These are phyloP conservation scores for Paramecium biaurelia DNA, from an alignment of 73 alveolate species.

Conservation along the genomic window DNA sequence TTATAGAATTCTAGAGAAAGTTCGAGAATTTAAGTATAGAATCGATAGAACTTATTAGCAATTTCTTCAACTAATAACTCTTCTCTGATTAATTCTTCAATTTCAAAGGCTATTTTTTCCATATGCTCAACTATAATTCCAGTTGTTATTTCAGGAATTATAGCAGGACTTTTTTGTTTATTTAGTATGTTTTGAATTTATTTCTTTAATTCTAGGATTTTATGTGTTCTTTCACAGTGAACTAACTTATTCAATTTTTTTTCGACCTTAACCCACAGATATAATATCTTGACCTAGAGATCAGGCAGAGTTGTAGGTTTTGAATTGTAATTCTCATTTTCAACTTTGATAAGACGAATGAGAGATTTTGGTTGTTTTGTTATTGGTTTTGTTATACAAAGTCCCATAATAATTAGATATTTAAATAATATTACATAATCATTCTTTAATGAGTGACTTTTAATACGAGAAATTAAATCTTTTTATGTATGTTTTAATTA, in stretches of 20 bases:
- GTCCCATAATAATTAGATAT: conserved; percentile 14
- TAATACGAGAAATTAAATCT: not conserved
- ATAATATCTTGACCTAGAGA: not conserved
- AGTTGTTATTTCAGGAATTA: not conserved
- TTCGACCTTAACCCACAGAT: not conserved
- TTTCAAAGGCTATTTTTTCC: not conserved
- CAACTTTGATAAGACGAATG: conserved; percentile 22
- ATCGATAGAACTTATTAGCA: not conserved
- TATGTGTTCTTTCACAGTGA: not conserved
- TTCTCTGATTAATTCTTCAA: conserved; percentile 2
- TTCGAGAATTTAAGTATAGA: not conserved
- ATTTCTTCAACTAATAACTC: not conserved
- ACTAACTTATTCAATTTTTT: not conserved
- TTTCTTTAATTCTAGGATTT: not conserved
- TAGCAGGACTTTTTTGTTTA: not conserved
- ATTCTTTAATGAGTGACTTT: not conserved
- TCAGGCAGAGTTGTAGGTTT: not conserved
- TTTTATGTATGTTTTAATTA: not conserved
- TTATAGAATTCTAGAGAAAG: not conserved
- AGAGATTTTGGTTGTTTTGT: not conserved
- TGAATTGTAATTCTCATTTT: not conserved
- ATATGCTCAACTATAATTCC: not conserved
- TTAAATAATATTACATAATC: not conserved
- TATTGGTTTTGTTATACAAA: conserved; percentile 16
- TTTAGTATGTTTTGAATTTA: not conserved